Base-by-base conservation (phyloP, 345 rosid genomes). In the Psidium friedrichsthalianum region DNA sequence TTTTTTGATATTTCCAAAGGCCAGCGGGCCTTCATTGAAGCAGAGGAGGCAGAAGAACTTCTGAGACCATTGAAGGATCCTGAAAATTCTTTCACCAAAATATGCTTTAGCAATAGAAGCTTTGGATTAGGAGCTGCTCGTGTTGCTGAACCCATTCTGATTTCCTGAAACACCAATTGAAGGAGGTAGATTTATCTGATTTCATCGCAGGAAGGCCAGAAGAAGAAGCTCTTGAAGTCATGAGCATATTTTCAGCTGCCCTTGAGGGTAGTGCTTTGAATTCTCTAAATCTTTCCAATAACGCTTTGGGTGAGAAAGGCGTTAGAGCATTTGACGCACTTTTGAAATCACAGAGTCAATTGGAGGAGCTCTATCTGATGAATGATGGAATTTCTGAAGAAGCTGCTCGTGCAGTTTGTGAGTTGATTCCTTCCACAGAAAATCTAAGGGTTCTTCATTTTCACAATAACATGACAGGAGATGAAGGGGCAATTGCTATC, bases 281-380 rank as follows among this genome's bases (percentile, higher is more conserved):
- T 55, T 95, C 89, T 86, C 90, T 97, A 86, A 92, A 95, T 90
- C 93, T 97, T 52, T 95, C 99, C 24, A 89, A 95, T 42, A 97
- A 97, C 86, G 99, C 99, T 80, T 88, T 97, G 90, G 98, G 99
- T 40, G 98, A 95, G 90, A 95, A 97, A 82, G 99, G 99, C 86
- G 93, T 97, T 61, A 91, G 96, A 90, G 98, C 98, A 82, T 95
- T 95, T 89, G 90, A 89, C 36, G 86, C 93, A 55, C 98, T 97
- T 32, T 90, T 97, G 42, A 88, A 90, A 84, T 95, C 99, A 44
- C 98, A 90, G 89, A 91, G 90, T 64, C 88, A 90, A 88, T 87
- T 97, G 88, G 97, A 95, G 90, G 95, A 95, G 91, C 94, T 97
- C 29, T 95, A 91, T 90, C 83, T 97, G 83, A 94, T 95, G 95